Percentiles rank a stretch among this genome's conserved stretches.
Conservation (phyloP, 257 asterid species). For the Salvia splendens region DNA sequence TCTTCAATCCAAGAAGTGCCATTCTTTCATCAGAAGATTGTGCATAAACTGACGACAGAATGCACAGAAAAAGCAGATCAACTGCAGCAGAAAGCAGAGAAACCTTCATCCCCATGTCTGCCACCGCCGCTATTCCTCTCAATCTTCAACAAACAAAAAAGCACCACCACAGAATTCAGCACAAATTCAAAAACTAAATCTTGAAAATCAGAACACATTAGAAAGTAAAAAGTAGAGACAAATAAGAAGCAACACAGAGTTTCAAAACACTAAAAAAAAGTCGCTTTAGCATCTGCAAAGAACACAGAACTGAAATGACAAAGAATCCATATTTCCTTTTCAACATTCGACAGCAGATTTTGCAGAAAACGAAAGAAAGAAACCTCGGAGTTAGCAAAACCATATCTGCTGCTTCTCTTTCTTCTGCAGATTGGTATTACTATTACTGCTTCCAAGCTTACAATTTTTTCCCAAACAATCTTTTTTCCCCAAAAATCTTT, state of each 20-base stretch:
- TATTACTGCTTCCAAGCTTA: slow-evolving; percentile 27
- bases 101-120: slow-evolving; percentile 24
- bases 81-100: slow-evolving; percentile 28
- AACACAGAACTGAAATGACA: neutral
- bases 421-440: slow-evolving; percentile 41
- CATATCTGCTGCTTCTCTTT: slow-evolving; percentile 25
- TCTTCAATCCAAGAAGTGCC: slow-evolving; percentile 41
- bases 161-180: slow-evolving; percentile 2
- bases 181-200: slow-evolving; percentile 10
- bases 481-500: slow-evolving; percentile 24
- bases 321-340: slow-evolving; percentile 8
- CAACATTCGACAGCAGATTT: neutral
- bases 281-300: slow-evolving; percentile 8
- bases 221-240: slow-evolving; percentile 19
- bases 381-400: slow-evolving; percentile 34
- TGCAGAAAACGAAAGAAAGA: slow-evolving; percentile 22
- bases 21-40: slow-evolving; percentile 36
- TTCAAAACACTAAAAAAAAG: slow-evolving; percentile 18
- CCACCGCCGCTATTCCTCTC: slow-evolving; percentile 31
- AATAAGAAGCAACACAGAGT: slow-evolving; percentile 21
- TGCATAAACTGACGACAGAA: slow-evolving; percentile 36
- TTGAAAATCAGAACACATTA: slow-evolving; percentile 4
- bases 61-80: slow-evolving; percentile 32
- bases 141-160: slow-evolving; percentile 26
- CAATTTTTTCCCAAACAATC: slow-evolving; percentile 34